Conservation (phyloP, 176 grass and related monocot species). For the Dendrocalamus sinicus region DNA sequence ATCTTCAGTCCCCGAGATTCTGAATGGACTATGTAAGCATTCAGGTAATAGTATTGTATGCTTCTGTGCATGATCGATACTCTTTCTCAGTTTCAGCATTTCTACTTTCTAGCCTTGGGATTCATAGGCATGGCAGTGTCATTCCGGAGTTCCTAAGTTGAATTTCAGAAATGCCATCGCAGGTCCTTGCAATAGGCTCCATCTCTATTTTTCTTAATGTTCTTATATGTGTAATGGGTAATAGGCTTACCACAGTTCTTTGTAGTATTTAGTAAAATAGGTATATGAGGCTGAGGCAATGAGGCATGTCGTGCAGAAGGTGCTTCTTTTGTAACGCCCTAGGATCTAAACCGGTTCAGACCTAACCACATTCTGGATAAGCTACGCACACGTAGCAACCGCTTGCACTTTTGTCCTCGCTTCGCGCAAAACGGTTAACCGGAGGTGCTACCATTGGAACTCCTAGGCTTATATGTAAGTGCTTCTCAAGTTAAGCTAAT, state of each 20-base stretch:
- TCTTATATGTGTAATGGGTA: too few species aligned
- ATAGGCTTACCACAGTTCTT: background rate
- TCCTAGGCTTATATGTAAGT: too few species aligned
- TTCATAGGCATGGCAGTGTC: background rate
- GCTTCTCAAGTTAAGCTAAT: too few species aligned
- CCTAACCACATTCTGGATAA: too few species aligned
- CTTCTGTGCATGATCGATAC: background rate
- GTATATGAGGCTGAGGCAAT: background rate
- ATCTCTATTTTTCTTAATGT: background rate
- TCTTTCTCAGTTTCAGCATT: background rate
- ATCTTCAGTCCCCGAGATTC: conserved; percentile 74
- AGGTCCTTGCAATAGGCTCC: background rate
- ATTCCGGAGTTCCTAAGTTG: background rate
- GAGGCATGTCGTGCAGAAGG: background rate
- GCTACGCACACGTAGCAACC: too few species aligned
- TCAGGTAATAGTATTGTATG: background rate
- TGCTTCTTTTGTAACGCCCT: too few species aligned
- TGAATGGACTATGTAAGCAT: conserved; percentile 50
- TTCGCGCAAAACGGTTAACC: too few species aligned
- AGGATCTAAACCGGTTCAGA: too few species aligned
- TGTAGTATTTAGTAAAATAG: background rate
- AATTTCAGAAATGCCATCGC: background rate
- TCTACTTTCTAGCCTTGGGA: background rate
- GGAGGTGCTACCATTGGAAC: too few species aligned
- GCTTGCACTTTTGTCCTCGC: too few species aligned